Conservation (phyloP, 805 yeast species). For the Saturnispora mendoncae region DNA sequence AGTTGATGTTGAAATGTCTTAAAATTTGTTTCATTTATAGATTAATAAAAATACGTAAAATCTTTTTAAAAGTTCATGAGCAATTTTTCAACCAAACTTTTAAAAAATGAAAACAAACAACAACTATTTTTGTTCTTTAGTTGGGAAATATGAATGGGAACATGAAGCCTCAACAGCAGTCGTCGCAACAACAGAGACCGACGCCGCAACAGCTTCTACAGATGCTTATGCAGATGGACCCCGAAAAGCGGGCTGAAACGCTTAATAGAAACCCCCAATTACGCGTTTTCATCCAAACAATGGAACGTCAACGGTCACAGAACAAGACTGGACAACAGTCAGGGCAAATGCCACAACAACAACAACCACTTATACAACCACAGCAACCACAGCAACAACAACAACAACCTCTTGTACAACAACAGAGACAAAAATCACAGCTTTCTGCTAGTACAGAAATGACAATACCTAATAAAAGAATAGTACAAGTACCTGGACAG, state of each 20-base stretch:
- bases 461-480: neutral
- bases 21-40: neutral
- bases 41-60: neutral
- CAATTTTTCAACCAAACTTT: no score
- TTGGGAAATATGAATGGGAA: neutral
- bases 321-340: neutral
- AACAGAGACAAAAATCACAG: constrained; percentile 1
- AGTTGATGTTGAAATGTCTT: neutral
- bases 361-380: constrained; percentile 8
- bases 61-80: neutral
- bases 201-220: constrained; percentile 26
- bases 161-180: neutral
- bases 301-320: constrained; percentile 25
- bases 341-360: constrained; percentile 5
- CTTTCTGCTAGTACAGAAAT: neutral
- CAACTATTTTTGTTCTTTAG: neutral
- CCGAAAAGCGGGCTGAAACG: constrained; percentile 28
- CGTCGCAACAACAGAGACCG: constrained; percentile 15
- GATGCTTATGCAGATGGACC: constrained; percentile 29
- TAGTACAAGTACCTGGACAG: constrained; percentile 3
- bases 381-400: constrained; percentile 11
- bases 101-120: no score
- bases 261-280: constrained; percentile 29
- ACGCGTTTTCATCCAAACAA: constrained; percentile 26
- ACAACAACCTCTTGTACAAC: constrained; percentile 7